These are phyloP conservation scores for Tylopilus sp. DNA, from an alignment of 768 basidiomycete genomes.

Conservation along the genomic window DNA sequence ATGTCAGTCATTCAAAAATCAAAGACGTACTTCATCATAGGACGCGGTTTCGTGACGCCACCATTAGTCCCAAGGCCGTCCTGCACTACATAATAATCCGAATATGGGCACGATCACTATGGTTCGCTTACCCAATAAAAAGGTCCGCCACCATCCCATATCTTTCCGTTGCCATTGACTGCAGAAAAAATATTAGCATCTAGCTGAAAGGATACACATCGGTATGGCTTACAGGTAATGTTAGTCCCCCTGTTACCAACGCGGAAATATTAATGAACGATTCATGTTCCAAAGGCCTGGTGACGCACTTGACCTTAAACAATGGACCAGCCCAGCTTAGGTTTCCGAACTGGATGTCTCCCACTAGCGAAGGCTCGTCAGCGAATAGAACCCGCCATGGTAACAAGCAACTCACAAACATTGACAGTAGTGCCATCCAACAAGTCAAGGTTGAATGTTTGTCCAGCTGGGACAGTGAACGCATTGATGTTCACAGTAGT, in stretches of 20 bases:
- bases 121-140: slow-evolving; percentile 38
- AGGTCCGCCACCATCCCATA: slow-evolving; percentile 41
- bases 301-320: slow-evolving; percentile 46
- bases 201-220: neutral
- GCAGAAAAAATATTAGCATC: neutral
- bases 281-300: neutral
- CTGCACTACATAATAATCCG: slow-evolving; percentile 9
- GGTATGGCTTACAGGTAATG: slow-evolving; percentile 42
- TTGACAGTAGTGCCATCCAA: slow-evolving; percentile 52
- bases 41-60: slow-evolving; percentile 24
- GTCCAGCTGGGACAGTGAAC: slow-evolving; percentile 55
- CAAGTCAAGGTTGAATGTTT: slow-evolving; percentile 47
- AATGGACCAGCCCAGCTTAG: slow-evolving; percentile 51
- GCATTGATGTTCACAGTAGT: slow-evolving; percentile 53
- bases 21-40: slow-evolving; percentile 40
- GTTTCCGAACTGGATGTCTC: slow-evolving; percentile 56
- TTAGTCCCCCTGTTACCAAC: slow-evolving; percentile 38
- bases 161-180: slow-evolving; percentile 41
- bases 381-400: too few relatives aligned
- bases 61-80: slow-evolving; percentile 23
- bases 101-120: neutral
- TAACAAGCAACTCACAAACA: slow-evolving; percentile 40
- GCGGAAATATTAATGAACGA: neutral
- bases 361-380: slow-evolving; percentile 34
- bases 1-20: neutral